phyloP scores from a whole-genome alignment of 139 green algal species.

The Asterochloris erici region DNA sequence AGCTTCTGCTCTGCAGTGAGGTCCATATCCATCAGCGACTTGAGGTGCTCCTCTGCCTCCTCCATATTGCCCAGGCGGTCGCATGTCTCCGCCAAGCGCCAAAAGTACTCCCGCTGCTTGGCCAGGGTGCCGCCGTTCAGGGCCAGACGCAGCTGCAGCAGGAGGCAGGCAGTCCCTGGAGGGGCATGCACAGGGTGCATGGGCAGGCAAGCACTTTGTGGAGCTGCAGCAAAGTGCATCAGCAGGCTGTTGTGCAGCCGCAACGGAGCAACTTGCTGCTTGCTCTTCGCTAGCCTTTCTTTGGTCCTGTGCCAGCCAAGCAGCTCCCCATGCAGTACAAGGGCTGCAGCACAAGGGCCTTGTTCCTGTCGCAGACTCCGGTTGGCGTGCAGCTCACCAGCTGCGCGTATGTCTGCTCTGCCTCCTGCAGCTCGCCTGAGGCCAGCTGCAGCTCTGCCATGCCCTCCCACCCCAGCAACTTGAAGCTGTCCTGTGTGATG shows the following conservation, averaged over 20 bases:
- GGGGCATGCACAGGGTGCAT: not conserved
- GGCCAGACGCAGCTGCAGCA: slow-evolving; percentile 22
- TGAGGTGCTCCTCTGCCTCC: slow-evolving; percentile 20
- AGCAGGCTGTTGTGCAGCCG: too few relatives aligned
- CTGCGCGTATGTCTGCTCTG: slow-evolving; percentile 32
- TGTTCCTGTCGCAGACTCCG: too few relatives aligned
- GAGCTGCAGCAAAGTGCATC: too few relatives aligned
- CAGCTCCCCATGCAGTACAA: too few relatives aligned
- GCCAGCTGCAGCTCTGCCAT: slow-evolving; percentile 29
- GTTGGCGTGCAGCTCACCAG: slow-evolving; percentile 14
- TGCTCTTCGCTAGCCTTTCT: not conserved
- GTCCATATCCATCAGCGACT: slow-evolving; percentile 19
- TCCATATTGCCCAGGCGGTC: slow-evolving; percentile 15
- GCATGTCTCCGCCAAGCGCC: slow-evolving; percentile 23
- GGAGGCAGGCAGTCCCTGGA: not conserved
- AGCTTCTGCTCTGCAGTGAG: slow-evolving; percentile 24
- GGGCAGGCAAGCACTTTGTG: not conserved
- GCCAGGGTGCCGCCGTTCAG: not conserved
- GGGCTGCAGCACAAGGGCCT: too few relatives aligned
- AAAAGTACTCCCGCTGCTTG: slow-evolving; percentile 33
- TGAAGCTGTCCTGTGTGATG: not conserved
- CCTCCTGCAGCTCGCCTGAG: slow-evolving; percentile 27
- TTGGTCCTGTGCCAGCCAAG: not conserved
- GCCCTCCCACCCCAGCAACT: slow-evolving; percentile 21
- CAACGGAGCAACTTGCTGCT: too few relatives aligned